Evolutionary conservation across 345 rosid species (phyloP).

Genomic region (Populus pruinosa): DNA sequence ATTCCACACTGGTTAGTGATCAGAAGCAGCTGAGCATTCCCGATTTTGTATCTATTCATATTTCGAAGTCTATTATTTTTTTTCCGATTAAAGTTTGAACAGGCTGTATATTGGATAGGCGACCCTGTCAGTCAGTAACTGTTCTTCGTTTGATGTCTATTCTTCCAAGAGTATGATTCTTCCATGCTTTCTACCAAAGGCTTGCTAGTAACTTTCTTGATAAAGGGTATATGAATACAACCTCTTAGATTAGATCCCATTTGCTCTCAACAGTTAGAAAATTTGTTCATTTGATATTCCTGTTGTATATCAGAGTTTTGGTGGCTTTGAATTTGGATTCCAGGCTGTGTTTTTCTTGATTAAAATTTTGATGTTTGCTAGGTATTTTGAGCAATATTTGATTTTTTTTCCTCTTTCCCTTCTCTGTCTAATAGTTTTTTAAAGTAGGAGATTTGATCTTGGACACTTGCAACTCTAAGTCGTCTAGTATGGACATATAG

Average conservation of each 20-base stretch:
- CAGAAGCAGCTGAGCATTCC: not conserved
- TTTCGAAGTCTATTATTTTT: not conserved
- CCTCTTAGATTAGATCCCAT: not conserved
- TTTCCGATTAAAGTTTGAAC: not conserved
- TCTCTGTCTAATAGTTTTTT: not conserved
- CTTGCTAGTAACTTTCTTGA: not conserved
- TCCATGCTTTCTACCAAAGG: not conserved
- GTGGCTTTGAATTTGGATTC: not conserved
- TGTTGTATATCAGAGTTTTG: not conserved
- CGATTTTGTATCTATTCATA: constrained; percentile 11
- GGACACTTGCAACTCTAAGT: not conserved
- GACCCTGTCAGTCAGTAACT: not conserved
- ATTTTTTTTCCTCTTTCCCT: not conserved
- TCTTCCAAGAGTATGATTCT: constrained; percentile 12
- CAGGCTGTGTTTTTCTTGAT: not conserved
- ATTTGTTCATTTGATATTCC: constrained; percentile 13
- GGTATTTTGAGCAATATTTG: not conserved
- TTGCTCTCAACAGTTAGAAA: not conserved
- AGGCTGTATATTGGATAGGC: not conserved
- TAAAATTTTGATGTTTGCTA: not conserved
- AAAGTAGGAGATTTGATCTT: not conserved
- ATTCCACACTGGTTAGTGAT: not conserved
- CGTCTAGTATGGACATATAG: not conserved
- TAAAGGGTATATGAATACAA: not conserved
- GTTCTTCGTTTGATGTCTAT: constrained; percentile 8